Percentiles rank a stretch among this genome's conserved stretches.
Conservation (phyloP, 352 stramenopile genomes). For the Phytophthora multivora region DNA sequence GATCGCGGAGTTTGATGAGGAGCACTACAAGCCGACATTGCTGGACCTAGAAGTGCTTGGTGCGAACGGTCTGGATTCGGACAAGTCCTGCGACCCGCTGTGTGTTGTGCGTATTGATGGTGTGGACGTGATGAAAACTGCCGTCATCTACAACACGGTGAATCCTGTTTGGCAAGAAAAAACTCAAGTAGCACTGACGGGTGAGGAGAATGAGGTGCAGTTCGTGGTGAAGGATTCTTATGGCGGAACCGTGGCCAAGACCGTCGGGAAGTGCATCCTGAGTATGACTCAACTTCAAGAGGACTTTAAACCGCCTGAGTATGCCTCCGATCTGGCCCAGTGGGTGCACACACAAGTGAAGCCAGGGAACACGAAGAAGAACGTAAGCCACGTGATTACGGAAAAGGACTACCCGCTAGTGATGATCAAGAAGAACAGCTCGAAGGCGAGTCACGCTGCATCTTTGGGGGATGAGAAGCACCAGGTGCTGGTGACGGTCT, state of each 20-base stretch:
- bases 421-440: constrained; percentile 64
- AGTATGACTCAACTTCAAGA: constrained; percentile 74
- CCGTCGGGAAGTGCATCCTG: constrained; percentile 77
- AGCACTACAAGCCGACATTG: constrained; percentile 62
- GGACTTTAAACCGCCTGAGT: constrained; percentile 78
- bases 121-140: constrained; percentile 68
- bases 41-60: constrained; percentile 73
- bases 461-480: constrained; percentile 56
- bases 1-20: constrained; percentile 67
- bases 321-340: constrained; percentile 72
- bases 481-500: constrained; percentile 76
- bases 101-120: constrained; percentile 80
- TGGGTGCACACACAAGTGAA: constrained; percentile 86
- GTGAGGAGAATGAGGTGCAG: constrained; percentile 63
- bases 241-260: constrained; percentile 75
- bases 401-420: constrained; percentile 83
- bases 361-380: constrained; percentile 80
- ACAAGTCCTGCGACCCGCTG: constrained; percentile 77
- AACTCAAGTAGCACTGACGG: constrained; percentile 56
- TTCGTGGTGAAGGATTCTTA: constrained; percentile 89
- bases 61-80: constrained; percentile 72
- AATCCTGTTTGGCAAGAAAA: constrained; percentile 87
- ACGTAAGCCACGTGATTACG: constrained; percentile 73
- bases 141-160: constrained; percentile 85
- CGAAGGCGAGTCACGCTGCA: constrained; percentile 27